Evolutionary conservation across 2,329 filamentous ascomycete genomes (phyloP).

Genomic region (Stachybotrys chartarum): DNA sequence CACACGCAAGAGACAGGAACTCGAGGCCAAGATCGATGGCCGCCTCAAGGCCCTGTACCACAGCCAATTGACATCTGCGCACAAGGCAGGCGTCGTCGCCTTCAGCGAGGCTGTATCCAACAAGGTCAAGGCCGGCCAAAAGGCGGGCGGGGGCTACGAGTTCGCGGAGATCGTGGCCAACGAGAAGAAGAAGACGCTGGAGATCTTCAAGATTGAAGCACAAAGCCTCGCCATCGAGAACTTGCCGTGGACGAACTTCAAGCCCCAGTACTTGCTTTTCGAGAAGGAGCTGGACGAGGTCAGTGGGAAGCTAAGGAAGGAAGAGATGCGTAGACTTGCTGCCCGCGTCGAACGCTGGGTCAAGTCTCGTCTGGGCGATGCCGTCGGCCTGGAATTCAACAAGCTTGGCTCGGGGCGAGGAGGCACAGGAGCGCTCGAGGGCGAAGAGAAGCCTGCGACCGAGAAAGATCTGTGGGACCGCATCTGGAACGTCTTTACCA

Average conservation of each 20-base stretch:
- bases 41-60: slow-evolving; percentile 82
- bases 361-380: slow-evolving; percentile 76
- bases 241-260: slow-evolving; percentile 83
- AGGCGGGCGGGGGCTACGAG: slow-evolving; percentile 83
- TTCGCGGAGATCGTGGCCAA: slow-evolving; percentile 88
- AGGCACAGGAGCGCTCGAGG: slow-evolving; percentile 73
- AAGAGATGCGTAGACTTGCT: slow-evolving; percentile 91
- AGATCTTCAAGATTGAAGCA: slow-evolving; percentile 70
- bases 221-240: slow-evolving; percentile 68
- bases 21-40: slow-evolving; percentile 81
- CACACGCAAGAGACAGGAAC: slow-evolving; percentile 72
- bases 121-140: slow-evolving; percentile 87
- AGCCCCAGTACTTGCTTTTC: slow-evolving; percentile 70
- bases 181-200: slow-evolving; percentile 71
- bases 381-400: slow-evolving; percentile 90
- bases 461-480: slow-evolving; percentile 95
- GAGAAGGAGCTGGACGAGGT: slow-evolving; percentile 89
- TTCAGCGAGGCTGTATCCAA: slow-evolving; percentile 85
- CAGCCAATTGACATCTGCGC: slow-evolving; percentile 79
- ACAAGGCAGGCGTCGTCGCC: slow-evolving; percentile 76
- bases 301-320: slow-evolving; percentile 75
- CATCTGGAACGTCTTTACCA: slow-evolving; percentile 80
- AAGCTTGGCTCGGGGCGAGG: slow-evolving; percentile 84
- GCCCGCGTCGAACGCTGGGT: slow-evolving; percentile 93
- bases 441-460: slow-evolving; percentile 60